Evolutionary conservation across 2,329 filamentous ascomycete genomes (phyloP).

Genomic region (Talaromyces sp.): DNA sequence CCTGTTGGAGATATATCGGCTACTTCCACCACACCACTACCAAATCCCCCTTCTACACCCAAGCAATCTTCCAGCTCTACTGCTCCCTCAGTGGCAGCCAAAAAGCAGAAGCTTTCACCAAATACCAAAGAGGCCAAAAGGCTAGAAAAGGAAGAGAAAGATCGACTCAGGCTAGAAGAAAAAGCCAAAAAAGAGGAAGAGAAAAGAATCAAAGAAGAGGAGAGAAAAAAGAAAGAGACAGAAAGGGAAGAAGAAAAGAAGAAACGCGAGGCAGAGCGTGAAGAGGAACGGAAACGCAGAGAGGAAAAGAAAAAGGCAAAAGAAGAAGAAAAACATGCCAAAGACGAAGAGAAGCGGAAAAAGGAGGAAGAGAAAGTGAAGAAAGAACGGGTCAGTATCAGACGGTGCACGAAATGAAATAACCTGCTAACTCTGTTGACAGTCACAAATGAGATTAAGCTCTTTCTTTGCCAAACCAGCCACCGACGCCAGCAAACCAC

Average conservation of each 20-base stretch:
- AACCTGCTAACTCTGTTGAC: constrained; percentile 16
- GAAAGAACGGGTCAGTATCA: constrained; percentile 40
- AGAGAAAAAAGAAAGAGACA: constrained; percentile 29
- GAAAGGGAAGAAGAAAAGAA: constrained; percentile 38
- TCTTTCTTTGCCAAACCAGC: constrained; percentile 44
- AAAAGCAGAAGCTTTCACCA: constrained; percentile 8
- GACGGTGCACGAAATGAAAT: constrained; percentile 7
- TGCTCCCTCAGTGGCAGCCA: background rate
- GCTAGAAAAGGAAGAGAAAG: constrained; percentile 22
- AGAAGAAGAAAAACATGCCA: constrained; percentile 30
- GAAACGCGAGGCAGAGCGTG: constrained; percentile 40
- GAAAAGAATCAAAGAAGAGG: constrained; percentile 25
- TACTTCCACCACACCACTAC: background rate
- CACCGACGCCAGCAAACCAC: constrained; percentile 18
- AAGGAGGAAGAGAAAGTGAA: constrained; percentile 45
- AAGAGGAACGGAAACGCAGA: constrained; percentile 39
- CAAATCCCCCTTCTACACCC: background rate
- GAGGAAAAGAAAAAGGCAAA: constrained; percentile 42
- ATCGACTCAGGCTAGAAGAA: constrained; percentile 26
- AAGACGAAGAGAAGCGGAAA: constrained; percentile 43
- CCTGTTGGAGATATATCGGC: background rate
- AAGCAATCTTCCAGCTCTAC: background rate
- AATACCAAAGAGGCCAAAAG: constrained; percentile 3
- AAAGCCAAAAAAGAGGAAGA: constrained; percentile 29
- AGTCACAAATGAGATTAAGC: constrained; percentile 49